Evolutionary conservation across 106 monocot species (phyloP), one percentile per base, ranked within the genome.

Genomic region (Dendrobium catenatum): DNA sequence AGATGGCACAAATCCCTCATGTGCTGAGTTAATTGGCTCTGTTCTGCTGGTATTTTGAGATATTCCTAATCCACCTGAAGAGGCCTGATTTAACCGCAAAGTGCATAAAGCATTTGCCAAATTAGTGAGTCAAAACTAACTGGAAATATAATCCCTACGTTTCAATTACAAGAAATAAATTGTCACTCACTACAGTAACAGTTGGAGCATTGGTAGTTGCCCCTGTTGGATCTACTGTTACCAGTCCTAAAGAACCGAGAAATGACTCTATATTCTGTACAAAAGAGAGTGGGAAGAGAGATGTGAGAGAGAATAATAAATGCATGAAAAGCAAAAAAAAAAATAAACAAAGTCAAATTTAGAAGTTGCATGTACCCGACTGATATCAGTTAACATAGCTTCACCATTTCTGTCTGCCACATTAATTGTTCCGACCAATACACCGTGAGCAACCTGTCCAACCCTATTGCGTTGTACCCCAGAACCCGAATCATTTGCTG

Each of bases 251-350:
- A 83, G 95, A 90, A 83, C 72, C 86, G 51, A 95, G 70, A 86
- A 93, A 81, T 54, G 93, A 82, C 73, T 90, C 93, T 81, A 95
- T 81, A 85, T 89, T 81, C 95, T 95, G 83, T 27, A 81, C 73
- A 88, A 15, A n/a, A 79, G 16, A n/a, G 16, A 61, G 11, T 8
- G 70, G n/a, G 4, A n/a, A 70, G 4, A 31, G 13, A 19, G 5
- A 13, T 70, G 13, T 56, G 26, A 19, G 31, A 42, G 41, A 37
- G 16, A 61, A 6, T 9, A 29, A 37, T 37, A 59, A 77, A 33
- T 24, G 24, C 22, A 61, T 61, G 19, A 16, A 41, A 75, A 68
- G 6, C 6, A 48, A 55, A 15, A 24, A 22, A 22, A 16, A 49
- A 67, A 68, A 6, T 18, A 40, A 55, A 31, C 17, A 16, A 55